phyloP scores from a whole-genome alignment of 192 early-diverging fungal genomes.

The Coemansia sp. region DNA sequence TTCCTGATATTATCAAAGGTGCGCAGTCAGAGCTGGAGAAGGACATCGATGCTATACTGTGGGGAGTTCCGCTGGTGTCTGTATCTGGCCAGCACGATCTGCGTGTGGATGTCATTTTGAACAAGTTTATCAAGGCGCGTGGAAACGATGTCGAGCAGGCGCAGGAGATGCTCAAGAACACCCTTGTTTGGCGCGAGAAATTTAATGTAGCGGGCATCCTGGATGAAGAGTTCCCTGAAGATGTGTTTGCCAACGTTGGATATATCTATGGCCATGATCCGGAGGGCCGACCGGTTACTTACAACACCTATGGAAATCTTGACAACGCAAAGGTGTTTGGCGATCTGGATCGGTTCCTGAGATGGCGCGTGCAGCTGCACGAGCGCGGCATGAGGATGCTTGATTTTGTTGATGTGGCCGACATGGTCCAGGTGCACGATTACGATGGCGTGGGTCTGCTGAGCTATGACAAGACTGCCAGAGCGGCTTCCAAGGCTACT shows the following conservation, averaged over 20 bases:
- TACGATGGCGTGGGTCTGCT: constrained; percentile 57
- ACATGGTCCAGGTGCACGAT: constrained; percentile 65
- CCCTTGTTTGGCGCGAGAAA: constrained; percentile 59
- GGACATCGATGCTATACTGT: constrained; percentile 37
- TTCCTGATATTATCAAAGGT: constrained; percentile 53
- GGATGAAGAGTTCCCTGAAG: constrained; percentile 53
- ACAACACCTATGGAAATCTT: constrained; percentile 59
- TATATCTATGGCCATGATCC: constrained; percentile 55
- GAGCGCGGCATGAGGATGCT: constrained; percentile 58
- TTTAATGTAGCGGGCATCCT: constrained; percentile 52
- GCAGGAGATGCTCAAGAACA: constrained; percentile 55
- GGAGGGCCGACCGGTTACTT: constrained; percentile 60
- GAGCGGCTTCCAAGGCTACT: constrained; percentile 56
- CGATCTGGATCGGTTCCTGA: constrained; percentile 58
- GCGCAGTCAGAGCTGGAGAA: constrained; percentile 16
- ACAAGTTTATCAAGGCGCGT: constrained; percentile 62
- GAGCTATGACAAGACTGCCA: constrained; percentile 53
- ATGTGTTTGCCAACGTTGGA: constrained; percentile 52
- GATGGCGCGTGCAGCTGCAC: constrained; percentile 65
- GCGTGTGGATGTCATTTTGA: constrained; percentile 58
- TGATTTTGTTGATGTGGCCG: constrained; percentile 60
- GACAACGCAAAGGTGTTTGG: constrained; percentile 60
- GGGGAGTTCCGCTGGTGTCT: constrained; percentile 55
- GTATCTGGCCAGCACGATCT: constrained; percentile 27
- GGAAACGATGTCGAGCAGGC: constrained; percentile 45